Conservation (phyloP, 805 yeast species). For the Sugiyamaella mastotermitis region DNA sequence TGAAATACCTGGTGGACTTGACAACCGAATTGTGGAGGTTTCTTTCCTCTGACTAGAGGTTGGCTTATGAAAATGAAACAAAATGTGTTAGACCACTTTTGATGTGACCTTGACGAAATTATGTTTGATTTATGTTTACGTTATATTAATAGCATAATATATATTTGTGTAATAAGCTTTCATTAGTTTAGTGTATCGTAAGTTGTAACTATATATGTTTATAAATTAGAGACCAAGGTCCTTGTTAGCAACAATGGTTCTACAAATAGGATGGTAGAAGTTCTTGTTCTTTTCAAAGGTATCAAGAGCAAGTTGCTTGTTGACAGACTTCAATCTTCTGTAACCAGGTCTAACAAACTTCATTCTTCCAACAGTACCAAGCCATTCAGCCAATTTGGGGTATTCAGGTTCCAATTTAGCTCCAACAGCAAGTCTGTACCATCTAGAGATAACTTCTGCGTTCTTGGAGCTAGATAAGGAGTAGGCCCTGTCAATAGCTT, state of each 20-base stretch:
- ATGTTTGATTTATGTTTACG: too few relatives aligned
- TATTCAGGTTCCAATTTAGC: constrained; percentile 45
- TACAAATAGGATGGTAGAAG: constrained; percentile 80
- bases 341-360: constrained; percentile 88
- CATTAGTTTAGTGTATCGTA: too few relatives aligned
- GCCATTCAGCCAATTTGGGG: constrained; percentile 65
- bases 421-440: constrained; percentile 61
- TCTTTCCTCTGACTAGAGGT: too few relatives aligned
- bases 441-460: constrained; percentile 77
- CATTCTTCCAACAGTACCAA: constrained; percentile 91
- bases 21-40: too few relatives aligned
- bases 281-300: constrained; percentile 57
- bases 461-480: constrained; percentile 51
- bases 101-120: too few relatives aligned
- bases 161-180: too few relatives aligned
- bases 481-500: constrained; percentile 35
- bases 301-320: constrained; percentile 54
- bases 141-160: too few relatives aligned
- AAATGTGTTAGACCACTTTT: too few relatives aligned
- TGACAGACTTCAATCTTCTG: constrained; percentile 55
- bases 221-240: constrained; percentile 65
- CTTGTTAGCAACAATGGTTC: constrained; percentile 73
- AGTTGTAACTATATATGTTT: too few relatives aligned
- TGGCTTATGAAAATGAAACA: too few relatives aligned
- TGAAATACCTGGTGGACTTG: too few relatives aligned